A percentile compares a stretch with the other conserved stretches of the same genome.
Evolutionary conservation across 805 yeast genomes (phyloP).

Genomic region (Yamadazyma kitorensis): DNA sequence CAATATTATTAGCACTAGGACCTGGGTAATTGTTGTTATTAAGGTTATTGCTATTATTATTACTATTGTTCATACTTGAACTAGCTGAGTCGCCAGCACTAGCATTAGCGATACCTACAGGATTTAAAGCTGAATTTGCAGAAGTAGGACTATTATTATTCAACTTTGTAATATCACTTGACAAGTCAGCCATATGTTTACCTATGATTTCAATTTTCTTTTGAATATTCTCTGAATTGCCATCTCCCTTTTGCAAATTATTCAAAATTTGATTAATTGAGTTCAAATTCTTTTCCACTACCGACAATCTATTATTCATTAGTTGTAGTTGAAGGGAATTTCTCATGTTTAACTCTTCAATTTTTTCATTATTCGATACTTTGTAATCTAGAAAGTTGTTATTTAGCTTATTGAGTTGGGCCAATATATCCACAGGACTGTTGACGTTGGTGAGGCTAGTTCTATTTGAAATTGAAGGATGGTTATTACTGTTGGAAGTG

Average conservation of each 20-base stretch:
- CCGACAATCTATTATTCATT: conserved; percentile 10
- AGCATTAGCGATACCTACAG: no score
- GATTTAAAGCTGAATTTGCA: neutral
- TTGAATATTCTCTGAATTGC: no score
- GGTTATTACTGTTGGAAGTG: no score
- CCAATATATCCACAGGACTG: neutral
- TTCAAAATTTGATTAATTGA: conserved; percentile 1
- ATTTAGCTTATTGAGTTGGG: conserved; percentile 16
- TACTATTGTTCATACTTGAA: no score
- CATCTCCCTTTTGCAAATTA: no score
- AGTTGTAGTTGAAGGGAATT: conserved; percentile 12
- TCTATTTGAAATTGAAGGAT: no score
- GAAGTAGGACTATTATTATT: neutral
- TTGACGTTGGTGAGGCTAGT: no score
- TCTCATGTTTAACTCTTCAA: conserved; percentile 18
- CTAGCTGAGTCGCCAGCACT: no score
- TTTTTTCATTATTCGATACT: conserved; percentile 17
- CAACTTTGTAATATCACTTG: conserved; percentile 13
- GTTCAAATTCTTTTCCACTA: conserved; percentile 7
- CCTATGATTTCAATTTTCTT: conserved; percentile 13
- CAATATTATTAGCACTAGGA: no score
- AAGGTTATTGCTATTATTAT: no score
- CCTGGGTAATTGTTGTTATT: no score
- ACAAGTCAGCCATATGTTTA: conserved; percentile 14
- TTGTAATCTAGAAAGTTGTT: conserved; percentile 17